phyloP scores from a whole-genome alignment of 1,139 yeast species.

The Pichia sp. region DNA sequence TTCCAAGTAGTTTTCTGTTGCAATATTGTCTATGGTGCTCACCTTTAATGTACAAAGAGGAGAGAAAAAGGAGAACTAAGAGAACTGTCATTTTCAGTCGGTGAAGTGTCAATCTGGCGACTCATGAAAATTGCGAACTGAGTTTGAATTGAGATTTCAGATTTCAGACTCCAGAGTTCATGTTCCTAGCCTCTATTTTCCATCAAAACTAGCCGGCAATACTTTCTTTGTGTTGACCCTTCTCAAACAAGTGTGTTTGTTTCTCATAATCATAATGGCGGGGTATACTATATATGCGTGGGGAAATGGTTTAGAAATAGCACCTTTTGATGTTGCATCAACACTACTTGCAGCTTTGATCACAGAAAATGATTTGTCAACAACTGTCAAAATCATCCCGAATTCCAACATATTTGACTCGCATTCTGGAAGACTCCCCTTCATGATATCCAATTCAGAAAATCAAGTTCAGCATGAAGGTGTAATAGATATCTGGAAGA shows the following conservation, averaged over 20 bases:
- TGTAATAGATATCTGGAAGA: slow-evolving; percentile 33
- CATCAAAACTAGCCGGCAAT: too few species aligned
- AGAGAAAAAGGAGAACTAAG: too few species aligned
- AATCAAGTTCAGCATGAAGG: slow-evolving; percentile 35
- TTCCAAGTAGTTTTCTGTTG: too few species aligned
- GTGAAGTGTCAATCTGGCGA: too few species aligned
- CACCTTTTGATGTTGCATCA: slow-evolving; percentile 36
- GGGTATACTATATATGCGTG: slow-evolving; percentile 32
- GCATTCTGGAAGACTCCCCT: slow-evolving; percentile 48
- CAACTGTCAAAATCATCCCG: slow-evolving; percentile 34
- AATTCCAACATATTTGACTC: slow-evolving; percentile 47
- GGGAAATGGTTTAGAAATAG: slow-evolving; percentile 37
- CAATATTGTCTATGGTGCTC: too few species aligned
- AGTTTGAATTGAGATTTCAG: too few species aligned
- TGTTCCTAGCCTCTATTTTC: too few species aligned
- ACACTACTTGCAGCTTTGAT: slow-evolving; percentile 35
- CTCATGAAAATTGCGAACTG: too few species aligned
- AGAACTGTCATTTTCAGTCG: too few species aligned
- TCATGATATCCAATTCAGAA: slow-evolving; percentile 28
- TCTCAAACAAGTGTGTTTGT: neutral
- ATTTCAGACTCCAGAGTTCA: too few species aligned
- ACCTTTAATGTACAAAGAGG: too few species aligned
- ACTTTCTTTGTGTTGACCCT: neutral
- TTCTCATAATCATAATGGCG: too few species aligned
- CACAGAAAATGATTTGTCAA: slow-evolving; percentile 16